A percentile compares a stretch with the other conserved stretches of the same genome.
Conservation (phyloP, 768 basidiomycete species). For the Boletus rubescentipes region DNA sequence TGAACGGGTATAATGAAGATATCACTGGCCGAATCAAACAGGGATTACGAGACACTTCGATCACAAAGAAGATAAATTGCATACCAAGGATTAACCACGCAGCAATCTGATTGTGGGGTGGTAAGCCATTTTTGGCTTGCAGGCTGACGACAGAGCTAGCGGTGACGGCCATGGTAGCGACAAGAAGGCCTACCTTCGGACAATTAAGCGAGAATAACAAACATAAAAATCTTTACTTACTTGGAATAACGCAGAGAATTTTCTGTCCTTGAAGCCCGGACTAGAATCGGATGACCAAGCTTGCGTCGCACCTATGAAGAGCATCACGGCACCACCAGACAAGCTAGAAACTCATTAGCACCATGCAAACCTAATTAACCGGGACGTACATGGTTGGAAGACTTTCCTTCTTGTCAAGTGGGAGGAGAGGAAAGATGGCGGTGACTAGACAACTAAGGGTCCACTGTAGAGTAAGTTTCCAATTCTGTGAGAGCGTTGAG, state of each 20-base stretch:
- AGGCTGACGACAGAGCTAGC: slow-evolving; percentile 56
- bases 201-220: background rate
- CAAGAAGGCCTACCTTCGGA: slow-evolving; percentile 44
- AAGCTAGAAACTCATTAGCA: slow-evolving; percentile 35
- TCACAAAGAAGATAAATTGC: slow-evolving; percentile 16
- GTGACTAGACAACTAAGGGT: slow-evolving; percentile 48
- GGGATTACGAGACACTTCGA: background rate
- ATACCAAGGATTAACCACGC: slow-evolving; percentile 70
- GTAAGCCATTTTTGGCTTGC: slow-evolving; percentile 66
- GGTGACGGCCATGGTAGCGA: slow-evolving; percentile 52
- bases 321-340: slow-evolving; percentile 47
- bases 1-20: slow-evolving; percentile 53
- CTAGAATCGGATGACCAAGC: slow-evolving; percentile 4
- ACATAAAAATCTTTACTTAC: slow-evolving; percentile 11
- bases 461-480: slow-evolving; percentile 43
- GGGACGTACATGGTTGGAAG: slow-evolving; percentile 54
- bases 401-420: slow-evolving; percentile 71
- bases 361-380: background rate
- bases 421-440: slow-evolving; percentile 67
- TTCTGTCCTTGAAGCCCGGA: background rate
- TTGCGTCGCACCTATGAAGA: slow-evolving; percentile 34
- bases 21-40: slow-evolving; percentile 43
- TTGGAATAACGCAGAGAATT: slow-evolving; percentile 18
- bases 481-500: slow-evolving; percentile 25
- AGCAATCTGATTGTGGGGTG: slow-evolving; percentile 52